These are phyloP conservation scores for Ophiobolus disseminans DNA, from an alignment of 2,329 filamentous ascomycete species.

Conservation along the genomic window DNA sequence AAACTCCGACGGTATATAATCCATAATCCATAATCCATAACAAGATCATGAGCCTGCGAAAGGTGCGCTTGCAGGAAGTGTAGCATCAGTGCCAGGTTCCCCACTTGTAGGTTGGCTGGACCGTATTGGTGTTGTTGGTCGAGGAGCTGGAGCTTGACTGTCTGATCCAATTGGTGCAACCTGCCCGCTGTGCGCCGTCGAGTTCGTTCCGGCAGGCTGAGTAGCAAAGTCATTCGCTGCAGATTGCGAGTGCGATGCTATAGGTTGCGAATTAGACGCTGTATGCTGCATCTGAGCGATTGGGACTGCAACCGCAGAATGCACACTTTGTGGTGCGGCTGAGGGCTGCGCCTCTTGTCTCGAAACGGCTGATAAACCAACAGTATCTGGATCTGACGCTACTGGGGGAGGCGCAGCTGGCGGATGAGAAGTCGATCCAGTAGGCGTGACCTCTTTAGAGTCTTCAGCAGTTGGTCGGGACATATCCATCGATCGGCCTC, in stretches of 20 bases:
- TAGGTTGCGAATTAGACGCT: slow-evolving; percentile 7
- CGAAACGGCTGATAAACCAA: too few relatives aligned
- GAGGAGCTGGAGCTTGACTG: slow-evolving; percentile 2
- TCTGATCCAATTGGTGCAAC: not conserved
- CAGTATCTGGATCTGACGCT: too few relatives aligned
- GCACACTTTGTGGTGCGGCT: not conserved
- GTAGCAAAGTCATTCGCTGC: too few relatives aligned
- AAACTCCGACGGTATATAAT: not conserved
- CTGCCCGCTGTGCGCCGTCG: too few relatives aligned
- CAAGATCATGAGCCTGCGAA: too few relatives aligned
- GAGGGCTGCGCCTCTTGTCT: not conserved
- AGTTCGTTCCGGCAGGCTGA: too few relatives aligned
- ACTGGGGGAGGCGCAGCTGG: not conserved
- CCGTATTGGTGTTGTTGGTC: slow-evolving; percentile 13
- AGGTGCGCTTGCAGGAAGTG: not conserved
- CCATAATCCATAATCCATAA: not conserved
- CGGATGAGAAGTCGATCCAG: slow-evolving; percentile 20
- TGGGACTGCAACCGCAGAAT: not conserved
- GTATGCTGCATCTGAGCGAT: not conserved
- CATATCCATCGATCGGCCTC: slow-evolving; percentile 40
- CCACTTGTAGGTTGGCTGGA: not conserved
- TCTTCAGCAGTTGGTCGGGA: slow-evolving; percentile 22
- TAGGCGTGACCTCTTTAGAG: slow-evolving; percentile 31
- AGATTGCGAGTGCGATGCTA: too few relatives aligned
- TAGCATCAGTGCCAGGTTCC: not conserved